Percentiles rank a stretch among this genome's conserved stretches.
phyloP scores from a whole-genome alignment of 2,329 filamentous ascomycete genomes.

The Conoideocrella luteorostrata region DNA sequence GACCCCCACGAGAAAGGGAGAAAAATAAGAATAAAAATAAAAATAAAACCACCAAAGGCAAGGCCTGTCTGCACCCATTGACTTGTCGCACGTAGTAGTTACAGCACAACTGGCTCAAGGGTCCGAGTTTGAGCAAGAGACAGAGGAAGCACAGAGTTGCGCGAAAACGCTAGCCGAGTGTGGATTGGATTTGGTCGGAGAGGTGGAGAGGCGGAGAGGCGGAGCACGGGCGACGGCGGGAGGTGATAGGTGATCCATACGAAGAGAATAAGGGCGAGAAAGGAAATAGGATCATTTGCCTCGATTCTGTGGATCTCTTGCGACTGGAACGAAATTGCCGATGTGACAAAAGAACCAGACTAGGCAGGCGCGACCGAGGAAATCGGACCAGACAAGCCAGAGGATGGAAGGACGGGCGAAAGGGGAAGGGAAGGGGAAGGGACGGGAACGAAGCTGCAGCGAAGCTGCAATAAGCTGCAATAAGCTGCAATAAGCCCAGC shows the following conservation, averaged over 20 bases:
- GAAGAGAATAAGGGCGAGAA: not conserved
- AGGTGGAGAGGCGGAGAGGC: too few relatives aligned
- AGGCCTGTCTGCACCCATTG: too few relatives aligned
- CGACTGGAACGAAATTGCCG: not conserved
- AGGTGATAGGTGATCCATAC: not conserved
- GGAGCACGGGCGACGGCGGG: not conserved
- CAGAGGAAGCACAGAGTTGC: too few relatives aligned
- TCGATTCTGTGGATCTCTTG: not conserved
- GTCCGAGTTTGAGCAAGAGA: too few relatives aligned
- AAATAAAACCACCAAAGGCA: too few relatives aligned
- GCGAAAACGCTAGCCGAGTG: not conserved
- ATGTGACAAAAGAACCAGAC: constrained; percentile 3
- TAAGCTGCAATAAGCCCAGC: too few relatives aligned
- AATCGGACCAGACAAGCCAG: not conserved
- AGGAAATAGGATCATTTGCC: not conserved
- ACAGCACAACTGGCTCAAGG: too few relatives aligned
- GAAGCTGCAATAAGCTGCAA: not conserved
- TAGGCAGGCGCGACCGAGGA: not conserved
- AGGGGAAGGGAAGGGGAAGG: not conserved
- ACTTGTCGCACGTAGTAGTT: too few relatives aligned
- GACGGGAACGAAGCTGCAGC: too few relatives aligned
- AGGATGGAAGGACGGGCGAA: too few relatives aligned
- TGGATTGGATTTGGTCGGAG: not conserved
- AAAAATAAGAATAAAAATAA: too few relatives aligned
- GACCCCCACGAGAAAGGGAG: too few relatives aligned